These are phyloP conservation scores for Umbelopsis sp. DNA, from an alignment of 192 early-diverging fungal species.

Conservation along the genomic window DNA sequence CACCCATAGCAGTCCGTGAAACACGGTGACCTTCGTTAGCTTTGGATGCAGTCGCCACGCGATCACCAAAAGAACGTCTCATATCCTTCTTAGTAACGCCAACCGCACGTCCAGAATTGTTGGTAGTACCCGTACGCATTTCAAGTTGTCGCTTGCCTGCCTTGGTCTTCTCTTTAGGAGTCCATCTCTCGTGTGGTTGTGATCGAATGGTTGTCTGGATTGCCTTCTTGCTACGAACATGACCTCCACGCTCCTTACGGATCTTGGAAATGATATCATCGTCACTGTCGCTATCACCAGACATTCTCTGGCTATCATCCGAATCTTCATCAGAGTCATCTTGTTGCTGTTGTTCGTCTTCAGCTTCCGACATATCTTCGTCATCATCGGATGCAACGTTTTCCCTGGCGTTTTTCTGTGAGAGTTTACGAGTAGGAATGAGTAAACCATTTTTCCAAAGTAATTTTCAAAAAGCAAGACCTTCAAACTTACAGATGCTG, in stretches of 20 bases:
- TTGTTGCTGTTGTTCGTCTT: constrained; percentile 17
- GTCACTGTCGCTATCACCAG: constrained; percentile 39
- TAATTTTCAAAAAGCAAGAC: no score
- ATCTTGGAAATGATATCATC: constrained; percentile 41
- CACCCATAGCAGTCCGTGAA: constrained; percentile 39
- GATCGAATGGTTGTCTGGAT: constrained; percentile 22
- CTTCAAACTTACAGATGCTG: constrained; percentile 26
- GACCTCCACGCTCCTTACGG: constrained; percentile 33
- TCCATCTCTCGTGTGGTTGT: constrained; percentile 22
- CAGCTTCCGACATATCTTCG: constrained; percentile 18
- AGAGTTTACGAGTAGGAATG: not conserved
- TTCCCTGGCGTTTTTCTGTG: constrained; percentile 9
- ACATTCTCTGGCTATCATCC: constrained; percentile 27
- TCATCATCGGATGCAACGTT: constrained; percentile 26
- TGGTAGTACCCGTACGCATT: constrained; percentile 23
- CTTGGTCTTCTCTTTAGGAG: constrained; percentile 26
- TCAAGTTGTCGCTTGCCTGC: constrained; percentile 24
- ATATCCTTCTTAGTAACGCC: constrained; percentile 8
- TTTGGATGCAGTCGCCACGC: constrained; percentile 17
- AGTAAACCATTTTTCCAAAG: no score
- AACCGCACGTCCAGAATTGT: constrained; percentile 4
- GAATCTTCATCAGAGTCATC: constrained; percentile 28
- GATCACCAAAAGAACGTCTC: constrained; percentile 32
- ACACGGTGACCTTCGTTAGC: constrained; percentile 30
- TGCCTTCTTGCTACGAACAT: constrained; percentile 21